Percentiles rank a stretch among this genome's conserved stretches.
Evolutionary conservation across 2,329 filamentous ascomycete species (phyloP).

Genomic region (Aschersonia sp.): DNA sequence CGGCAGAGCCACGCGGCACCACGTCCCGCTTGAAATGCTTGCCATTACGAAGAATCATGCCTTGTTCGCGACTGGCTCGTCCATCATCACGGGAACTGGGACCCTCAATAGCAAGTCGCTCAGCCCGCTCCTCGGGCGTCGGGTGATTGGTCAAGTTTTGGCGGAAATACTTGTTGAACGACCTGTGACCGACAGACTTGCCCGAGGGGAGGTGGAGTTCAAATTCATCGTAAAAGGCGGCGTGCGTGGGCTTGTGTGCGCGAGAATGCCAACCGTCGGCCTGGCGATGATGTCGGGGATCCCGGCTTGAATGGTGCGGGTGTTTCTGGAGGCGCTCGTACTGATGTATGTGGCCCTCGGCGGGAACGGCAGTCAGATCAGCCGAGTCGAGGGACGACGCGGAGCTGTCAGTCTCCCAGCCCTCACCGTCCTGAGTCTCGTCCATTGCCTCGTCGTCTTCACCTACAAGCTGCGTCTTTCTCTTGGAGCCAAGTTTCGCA

Average conservation of each 20-base stretch:
- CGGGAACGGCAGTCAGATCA: slow-evolving; percentile 66
- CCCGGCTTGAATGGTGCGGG: slow-evolving; percentile 59
- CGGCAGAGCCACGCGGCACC: slow-evolving; percentile 55
- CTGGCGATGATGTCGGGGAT: slow-evolving; percentile 59
- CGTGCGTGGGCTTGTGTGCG: slow-evolving; percentile 57
- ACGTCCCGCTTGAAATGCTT: slow-evolving; percentile 35
- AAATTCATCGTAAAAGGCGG: slow-evolving; percentile 82
- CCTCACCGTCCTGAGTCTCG: slow-evolving; percentile 50
- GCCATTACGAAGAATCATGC: slow-evolving; percentile 5
- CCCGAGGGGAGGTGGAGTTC: slow-evolving; percentile 89
- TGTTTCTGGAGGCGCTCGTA: slow-evolving; percentile 60
- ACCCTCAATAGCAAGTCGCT: slow-evolving; percentile 47
- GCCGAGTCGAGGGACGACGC: slow-evolving; percentile 80
- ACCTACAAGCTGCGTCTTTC: slow-evolving; percentile 35
- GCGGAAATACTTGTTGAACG: slow-evolving; percentile 73
- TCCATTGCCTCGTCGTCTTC: slow-evolving; percentile 33
- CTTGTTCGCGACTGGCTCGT: slow-evolving; percentile 17
- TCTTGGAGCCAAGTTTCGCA: slow-evolving; percentile 54
- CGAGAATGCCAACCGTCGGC: slow-evolving; percentile 71
- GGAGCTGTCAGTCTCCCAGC: slow-evolving; percentile 91
- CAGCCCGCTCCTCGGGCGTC: slow-evolving; percentile 58
- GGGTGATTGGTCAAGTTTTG: slow-evolving; percentile 86
- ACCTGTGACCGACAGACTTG: slow-evolving; percentile 78
- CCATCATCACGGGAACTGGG: slow-evolving; percentile 17
- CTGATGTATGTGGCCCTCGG: slow-evolving; percentile 56